These are phyloP conservation scores for Penicillium riverlandense DNA, from an alignment of 495 filamentous ascomycete species.

Conservation along the genomic window DNA sequence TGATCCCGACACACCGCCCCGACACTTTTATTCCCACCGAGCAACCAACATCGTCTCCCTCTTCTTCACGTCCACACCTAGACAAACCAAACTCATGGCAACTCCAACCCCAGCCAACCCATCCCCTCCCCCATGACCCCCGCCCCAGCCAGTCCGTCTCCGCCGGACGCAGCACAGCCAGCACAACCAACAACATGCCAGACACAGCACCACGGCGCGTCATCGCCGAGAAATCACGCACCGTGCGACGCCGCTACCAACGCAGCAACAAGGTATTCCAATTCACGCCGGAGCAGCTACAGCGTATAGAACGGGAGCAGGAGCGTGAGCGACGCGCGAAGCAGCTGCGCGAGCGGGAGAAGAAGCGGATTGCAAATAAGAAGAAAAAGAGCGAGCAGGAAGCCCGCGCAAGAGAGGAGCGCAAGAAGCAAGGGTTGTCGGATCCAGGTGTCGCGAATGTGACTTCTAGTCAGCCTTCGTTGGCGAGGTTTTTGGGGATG, in stretches of 20 bases:
- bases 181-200: constrained; percentile 22
- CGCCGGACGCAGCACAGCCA: background rate
- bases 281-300: constrained; percentile 34
- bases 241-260: constrained; percentile 38
- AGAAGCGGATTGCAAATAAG: constrained; percentile 30
- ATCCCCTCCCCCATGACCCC: constrained; percentile 10
- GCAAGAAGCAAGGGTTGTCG: constrained; percentile 33
- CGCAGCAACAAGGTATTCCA: constrained; percentile 38
- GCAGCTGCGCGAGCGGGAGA: constrained; percentile 35
- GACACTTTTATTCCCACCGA: constrained; percentile 17
- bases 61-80: too few relatives aligned
- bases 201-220: constrained; percentile 27
- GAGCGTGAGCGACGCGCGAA: constrained; percentile 32
- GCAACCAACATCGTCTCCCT: constrained; percentile 2
- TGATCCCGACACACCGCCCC: constrained; percentile 22
- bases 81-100: background rate
- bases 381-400: constrained; percentile 41
- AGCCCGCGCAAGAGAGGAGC: constrained; percentile 32
- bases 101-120: background rate
- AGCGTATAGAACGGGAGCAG: constrained; percentile 38
- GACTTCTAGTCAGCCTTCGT: constrained; percentile 39
- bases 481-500: constrained; percentile 35
- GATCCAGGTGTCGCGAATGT: constrained; percentile 34
- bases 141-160: constrained; percentile 9
- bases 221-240: constrained; percentile 40